Evolutionary conservation across 371 early-diverging fungal species (phyloP).

Genomic region (Scutellospora calospora): DNA sequence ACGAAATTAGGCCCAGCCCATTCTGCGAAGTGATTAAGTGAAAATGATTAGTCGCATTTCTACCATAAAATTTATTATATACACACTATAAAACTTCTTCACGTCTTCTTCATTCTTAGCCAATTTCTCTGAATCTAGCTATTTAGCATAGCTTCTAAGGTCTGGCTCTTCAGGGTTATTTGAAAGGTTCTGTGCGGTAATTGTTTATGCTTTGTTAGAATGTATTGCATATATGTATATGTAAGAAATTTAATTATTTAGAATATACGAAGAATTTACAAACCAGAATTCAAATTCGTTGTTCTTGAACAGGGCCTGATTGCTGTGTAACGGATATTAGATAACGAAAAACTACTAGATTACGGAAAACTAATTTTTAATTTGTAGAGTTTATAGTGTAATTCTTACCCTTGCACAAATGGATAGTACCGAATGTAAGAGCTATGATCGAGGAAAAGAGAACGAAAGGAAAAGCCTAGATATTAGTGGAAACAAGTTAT

Average conservation of each 20-base stretch:
- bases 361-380: neutral
- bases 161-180: neutral
- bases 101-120: neutral
- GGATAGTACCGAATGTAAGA: slow-evolving; percentile 5
- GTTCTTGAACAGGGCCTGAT: neutral
- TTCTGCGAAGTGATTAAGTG: slow-evolving; percentile 17
- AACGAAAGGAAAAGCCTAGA: slow-evolving; percentile 32
- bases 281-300: slow-evolving; percentile 1
- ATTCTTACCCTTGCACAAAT: neutral
- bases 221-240: neutral
- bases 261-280: neutral
- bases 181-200: neutral
- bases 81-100: neutral
- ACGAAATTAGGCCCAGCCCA: slow-evolving; percentile 13
- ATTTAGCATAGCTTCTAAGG: neutral
- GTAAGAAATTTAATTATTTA: no score
- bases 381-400: neutral
- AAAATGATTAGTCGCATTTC: neutral
- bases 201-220: neutral
- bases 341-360: neutral
- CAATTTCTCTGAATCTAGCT: neutral
- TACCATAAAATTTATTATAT: neutral
- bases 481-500: slow-evolving; percentile 3
- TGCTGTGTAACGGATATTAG: neutral
- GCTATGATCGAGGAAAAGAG: neutral